Conservation (phyloP, 2,329 filamentous ascomycete genomes). For the Neonectria ditissima region DNA sequence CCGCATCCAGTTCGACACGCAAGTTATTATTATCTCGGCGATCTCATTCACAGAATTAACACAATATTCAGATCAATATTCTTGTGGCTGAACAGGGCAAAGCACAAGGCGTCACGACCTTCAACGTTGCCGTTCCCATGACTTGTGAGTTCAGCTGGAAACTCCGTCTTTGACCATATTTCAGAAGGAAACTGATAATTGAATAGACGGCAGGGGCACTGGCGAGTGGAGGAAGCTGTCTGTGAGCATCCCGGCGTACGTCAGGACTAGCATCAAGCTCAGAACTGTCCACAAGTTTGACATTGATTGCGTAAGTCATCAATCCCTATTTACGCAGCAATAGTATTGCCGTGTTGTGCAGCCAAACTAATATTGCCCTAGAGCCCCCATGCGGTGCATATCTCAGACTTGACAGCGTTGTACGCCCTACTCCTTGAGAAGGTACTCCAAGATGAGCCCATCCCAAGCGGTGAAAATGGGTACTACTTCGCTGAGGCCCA, state of each 20-base stretch:
- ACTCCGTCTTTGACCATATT: no score
- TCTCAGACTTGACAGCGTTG: constrained; percentile 48
- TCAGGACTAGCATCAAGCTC: constrained; percentile 46
- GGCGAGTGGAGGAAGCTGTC: constrained; percentile 51
- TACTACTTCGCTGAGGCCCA: constrained; percentile 51
- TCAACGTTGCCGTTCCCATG: constrained; percentile 45
- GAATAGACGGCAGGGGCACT: constrained; percentile 49
- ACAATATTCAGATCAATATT: constrained; percentile 43
- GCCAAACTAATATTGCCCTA: constrained; percentile 21
- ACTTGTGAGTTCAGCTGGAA: constrained; percentile 42
- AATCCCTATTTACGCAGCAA: not conserved
- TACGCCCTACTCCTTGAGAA: constrained; percentile 47
- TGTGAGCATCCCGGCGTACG: constrained; percentile 46
- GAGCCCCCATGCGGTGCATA: constrained; percentile 44
- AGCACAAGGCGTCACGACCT: constrained; percentile 43
- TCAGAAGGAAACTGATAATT: constrained; percentile 3
- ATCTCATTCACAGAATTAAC: not conserved
- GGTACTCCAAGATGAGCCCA: constrained; percentile 42
- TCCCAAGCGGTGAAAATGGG: constrained; percentile 47
- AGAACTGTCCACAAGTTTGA: constrained; percentile 50
- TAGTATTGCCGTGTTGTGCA: not conserved
- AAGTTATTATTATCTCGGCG: not conserved
- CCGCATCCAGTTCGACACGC: constrained; percentile 46
- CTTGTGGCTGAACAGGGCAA: constrained; percentile 46
- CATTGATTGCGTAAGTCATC: constrained; percentile 45